Evolutionary conservation across 768 basidiomycete genomes (phyloP).

Genomic region (Roridomyces roridus): DNA sequence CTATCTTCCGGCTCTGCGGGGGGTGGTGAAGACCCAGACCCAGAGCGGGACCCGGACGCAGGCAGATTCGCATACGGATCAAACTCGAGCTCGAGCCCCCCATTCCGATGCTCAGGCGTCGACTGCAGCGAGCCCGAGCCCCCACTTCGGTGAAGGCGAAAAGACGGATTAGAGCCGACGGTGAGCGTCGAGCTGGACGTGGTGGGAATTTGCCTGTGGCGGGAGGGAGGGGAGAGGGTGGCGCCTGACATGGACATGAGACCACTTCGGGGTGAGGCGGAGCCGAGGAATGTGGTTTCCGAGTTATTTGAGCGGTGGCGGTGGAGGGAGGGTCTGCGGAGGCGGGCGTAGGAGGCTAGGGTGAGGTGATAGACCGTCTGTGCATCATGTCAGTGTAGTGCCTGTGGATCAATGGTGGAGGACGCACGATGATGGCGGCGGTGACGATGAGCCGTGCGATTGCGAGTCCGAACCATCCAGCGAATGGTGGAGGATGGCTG

Average conservation of each 20-base stretch:
- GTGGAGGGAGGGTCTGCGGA: slow-evolving; percentile 27
- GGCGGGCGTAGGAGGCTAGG: slow-evolving; percentile 31
- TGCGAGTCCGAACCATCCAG: slow-evolving; percentile 61
- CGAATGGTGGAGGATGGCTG: slow-evolving; percentile 45
- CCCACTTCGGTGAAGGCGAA: slow-evolving; percentile 16
- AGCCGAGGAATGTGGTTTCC: slow-evolving; percentile 24
- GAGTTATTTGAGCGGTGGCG: slow-evolving; percentile 21
- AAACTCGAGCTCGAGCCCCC: slow-evolving; percentile 9
- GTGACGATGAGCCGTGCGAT: slow-evolving; percentile 62
- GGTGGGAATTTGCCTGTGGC: slow-evolving; percentile 25
- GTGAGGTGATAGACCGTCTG: slow-evolving; percentile 38
- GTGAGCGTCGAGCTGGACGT: slow-evolving; percentile 24
- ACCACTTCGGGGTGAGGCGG: too few species aligned
- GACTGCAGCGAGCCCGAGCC: slow-evolving; percentile 11
- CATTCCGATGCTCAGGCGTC: background rate
- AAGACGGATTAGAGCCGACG: slow-evolving; percentile 23
- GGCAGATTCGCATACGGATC: slow-evolving; percentile 18
- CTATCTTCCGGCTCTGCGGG: slow-evolving; percentile 30
- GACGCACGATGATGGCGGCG: slow-evolving; percentile 56
- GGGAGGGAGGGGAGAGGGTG: slow-evolving; percentile 8
- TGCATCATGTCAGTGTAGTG: slow-evolving; percentile 5
- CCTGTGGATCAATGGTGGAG: background rate
- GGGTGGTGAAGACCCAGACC: too few species aligned
- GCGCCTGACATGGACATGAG: slow-evolving; percentile 20
- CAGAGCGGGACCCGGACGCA: background rate